Conservation (phyloP, 257 asterid genomes). For the Avicennia marina region DNA sequence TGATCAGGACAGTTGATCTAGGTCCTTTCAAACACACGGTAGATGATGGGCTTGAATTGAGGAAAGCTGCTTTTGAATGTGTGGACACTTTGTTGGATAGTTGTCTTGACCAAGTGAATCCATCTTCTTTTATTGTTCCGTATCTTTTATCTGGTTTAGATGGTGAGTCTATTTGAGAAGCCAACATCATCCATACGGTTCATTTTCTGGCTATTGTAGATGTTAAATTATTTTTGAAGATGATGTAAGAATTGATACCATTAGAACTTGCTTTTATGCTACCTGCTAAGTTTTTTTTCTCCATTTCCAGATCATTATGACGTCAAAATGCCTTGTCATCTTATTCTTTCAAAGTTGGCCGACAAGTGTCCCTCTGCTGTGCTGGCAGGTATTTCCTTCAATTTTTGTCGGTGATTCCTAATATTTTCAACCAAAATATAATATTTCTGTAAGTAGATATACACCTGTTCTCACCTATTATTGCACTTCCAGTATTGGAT, state of each 20-base stretch:
- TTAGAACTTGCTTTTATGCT: background rate
- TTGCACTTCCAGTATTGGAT: slow-evolving; percentile 66
- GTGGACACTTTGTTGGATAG: slow-evolving; percentile 93
- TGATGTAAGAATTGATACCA: background rate
- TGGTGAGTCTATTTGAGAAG: slow-evolving; percentile 48
- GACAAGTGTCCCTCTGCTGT: slow-evolving; percentile 99
- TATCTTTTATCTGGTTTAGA: slow-evolving; percentile 88
- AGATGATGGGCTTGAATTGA: slow-evolving; percentile 98
- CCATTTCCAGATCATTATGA: slow-evolving; percentile 83
- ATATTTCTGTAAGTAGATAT: background rate
- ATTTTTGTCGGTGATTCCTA: too few relatives aligned
- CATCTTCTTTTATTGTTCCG: slow-evolving; percentile 96
- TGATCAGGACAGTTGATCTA: slow-evolving; percentile 96
- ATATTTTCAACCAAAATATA: background rate
- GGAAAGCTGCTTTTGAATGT: slow-evolving; percentile 98
- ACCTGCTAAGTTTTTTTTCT: slow-evolving; percentile 6
- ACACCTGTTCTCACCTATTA: slow-evolving; percentile 10
- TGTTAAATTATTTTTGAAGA: slow-evolving; percentile 4
- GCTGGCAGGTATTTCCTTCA: slow-evolving; percentile 68
- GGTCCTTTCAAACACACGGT: slow-evolving; percentile 99
- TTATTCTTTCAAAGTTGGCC: slow-evolving; percentile 92
- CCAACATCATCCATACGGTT: too few relatives aligned
- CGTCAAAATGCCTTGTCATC: slow-evolving; percentile 99
- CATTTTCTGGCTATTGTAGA: background rate
- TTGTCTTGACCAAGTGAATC: slow-evolving; percentile 97